Conservation (phyloP, 2,329 filamentous ascomycete genomes). For the Rhynchosporium secalis region DNA sequence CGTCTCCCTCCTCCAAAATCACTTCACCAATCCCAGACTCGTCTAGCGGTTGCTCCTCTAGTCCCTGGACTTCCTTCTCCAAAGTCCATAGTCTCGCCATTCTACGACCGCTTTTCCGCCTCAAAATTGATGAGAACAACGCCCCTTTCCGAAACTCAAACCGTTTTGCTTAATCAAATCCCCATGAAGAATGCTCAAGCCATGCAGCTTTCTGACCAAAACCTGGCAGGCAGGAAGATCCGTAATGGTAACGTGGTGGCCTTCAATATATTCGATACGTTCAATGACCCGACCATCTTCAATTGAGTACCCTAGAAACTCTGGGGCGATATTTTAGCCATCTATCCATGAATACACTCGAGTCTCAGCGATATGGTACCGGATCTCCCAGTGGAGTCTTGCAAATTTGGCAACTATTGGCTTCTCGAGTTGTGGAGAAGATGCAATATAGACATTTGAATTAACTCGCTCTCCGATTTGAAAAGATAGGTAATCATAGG, state of each 20-base stretch:
- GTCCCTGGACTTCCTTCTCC: no score
- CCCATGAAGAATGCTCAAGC: constrained; percentile 40
- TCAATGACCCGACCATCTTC: constrained; percentile 37
- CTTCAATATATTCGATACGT: constrained; percentile 35
- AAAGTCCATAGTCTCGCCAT: no score
- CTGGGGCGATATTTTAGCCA: constrained; percentile 24
- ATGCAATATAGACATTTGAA: constrained; percentile 10
- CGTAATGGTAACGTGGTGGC: constrained; percentile 29
- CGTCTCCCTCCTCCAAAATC: no score
- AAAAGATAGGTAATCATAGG: constrained; percentile 43
- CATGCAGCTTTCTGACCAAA: constrained; percentile 37
- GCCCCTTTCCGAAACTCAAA: constrained; percentile 33
- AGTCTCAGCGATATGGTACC: constrained; percentile 10
- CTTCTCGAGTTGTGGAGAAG: constrained; percentile 1
- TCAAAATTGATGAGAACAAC: constrained; percentile 41
- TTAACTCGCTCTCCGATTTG: constrained; percentile 23
- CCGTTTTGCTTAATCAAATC: constrained; percentile 44
- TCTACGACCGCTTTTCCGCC: background rate
- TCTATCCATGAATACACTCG: constrained; percentile 10
- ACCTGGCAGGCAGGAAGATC: constrained; percentile 36
- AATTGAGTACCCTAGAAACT: constrained; percentile 36
- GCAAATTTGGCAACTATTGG: constrained; percentile 13
- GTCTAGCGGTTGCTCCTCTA: no score
- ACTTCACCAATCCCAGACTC: no score
- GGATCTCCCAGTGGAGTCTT: constrained; percentile 17